These are phyloP conservation scores for Groenewaldozyma sp. DNA, from an alignment of 1,139 yeast genomes.

Conservation along the genomic window DNA sequence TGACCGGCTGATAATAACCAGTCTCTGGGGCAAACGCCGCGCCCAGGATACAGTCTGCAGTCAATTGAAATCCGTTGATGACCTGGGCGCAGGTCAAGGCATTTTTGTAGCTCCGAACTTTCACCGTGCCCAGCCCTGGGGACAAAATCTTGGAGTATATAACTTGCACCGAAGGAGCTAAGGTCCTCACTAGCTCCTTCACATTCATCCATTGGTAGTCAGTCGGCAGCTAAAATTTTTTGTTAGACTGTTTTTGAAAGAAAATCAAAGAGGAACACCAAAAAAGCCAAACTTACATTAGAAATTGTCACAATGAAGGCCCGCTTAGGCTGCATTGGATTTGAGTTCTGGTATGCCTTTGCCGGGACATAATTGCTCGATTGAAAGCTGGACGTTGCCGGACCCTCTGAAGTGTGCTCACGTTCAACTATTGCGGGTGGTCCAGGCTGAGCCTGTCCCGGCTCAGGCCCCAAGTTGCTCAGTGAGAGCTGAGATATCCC, in stretches of 20 bases:
- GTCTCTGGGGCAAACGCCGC: slow-evolving; percentile 12
- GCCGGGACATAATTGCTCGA: neutral
- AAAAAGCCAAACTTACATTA: slow-evolving; percentile 10
- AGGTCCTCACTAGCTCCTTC: slow-evolving; percentile 12
- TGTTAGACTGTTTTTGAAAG: neutral
- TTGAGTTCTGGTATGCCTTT: neutral
- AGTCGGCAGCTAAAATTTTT: slow-evolving; percentile 10
- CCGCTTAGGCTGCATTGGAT: neutral
- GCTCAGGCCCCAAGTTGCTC: no score
- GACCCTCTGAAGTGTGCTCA: no score
- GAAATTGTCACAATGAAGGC: slow-evolving; percentile 10
- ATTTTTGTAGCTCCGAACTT: slow-evolving; percentile 13
- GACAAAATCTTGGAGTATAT: slow-evolving; percentile 14
- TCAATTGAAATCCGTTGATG: slow-evolving; percentile 13
- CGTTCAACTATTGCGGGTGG: no score
- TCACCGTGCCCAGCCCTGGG: slow-evolving; percentile 15
- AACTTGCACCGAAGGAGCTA: slow-evolving; percentile 12
- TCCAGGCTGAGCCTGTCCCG: no score
- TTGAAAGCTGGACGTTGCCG: no score
- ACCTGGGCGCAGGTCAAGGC: slow-evolving; percentile 14
- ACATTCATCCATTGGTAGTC: slow-evolving; percentile 16
- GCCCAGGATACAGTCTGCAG: slow-evolving; percentile 13
- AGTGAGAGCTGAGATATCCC: no score
- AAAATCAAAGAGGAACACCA: neutral
- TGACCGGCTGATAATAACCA: slow-evolving; percentile 1